Evolutionary conservation across 805 yeast species (phyloP), one percentile per base, ranked within the genome.

Genomic region (Cyberlindnera veronae): DNA sequence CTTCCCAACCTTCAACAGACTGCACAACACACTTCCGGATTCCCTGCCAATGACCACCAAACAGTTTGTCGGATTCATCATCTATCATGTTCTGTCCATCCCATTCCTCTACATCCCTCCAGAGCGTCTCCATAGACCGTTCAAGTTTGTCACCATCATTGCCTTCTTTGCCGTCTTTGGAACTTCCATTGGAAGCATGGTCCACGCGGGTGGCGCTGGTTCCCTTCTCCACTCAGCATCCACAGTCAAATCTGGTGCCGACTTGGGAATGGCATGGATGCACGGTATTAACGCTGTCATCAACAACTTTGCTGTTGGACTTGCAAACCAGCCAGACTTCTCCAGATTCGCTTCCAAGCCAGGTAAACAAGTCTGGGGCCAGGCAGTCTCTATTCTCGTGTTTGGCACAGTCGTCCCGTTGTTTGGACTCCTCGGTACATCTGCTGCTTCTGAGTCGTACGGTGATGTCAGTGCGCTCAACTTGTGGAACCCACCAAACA

Each of bases 401-500:
- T 53, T 64, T 15, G 75, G 75, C 8, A 61, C 60, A 2, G 53
- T 71, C 22, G 67, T 72, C 19, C 76, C 78, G 14, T 50, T 72
- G 19, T 63, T 72, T 52, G 77, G 77, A 10, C 49, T 71, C 20
- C 42, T 73, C 29, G 63, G 69, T 10, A 69, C 77, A 5, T 68
- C 72, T 24, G 71, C 76, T 3, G 58, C 70, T 20, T 45, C 59
- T 19, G 61, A 60, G n/a, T 50, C 63, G 6, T 69, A 64, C 43
- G 72, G 71, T 19, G 60, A 58, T 26, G 57, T 61, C 20, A 19
- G 29, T 14, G 45, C 29, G 16, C 34, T 50, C 23, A 49, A 51
- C 36, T 48, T 68, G 30, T 74, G 80, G 80, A 64, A 65, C 45
- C 80, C 79, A 4, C 65, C 66, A 42, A 63, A 61, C 32, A 60